These are phyloP conservation scores for Yamagishiella unicocca DNA, from an alignment of 139 green algal genomes.

Conservation along the genomic window DNA sequence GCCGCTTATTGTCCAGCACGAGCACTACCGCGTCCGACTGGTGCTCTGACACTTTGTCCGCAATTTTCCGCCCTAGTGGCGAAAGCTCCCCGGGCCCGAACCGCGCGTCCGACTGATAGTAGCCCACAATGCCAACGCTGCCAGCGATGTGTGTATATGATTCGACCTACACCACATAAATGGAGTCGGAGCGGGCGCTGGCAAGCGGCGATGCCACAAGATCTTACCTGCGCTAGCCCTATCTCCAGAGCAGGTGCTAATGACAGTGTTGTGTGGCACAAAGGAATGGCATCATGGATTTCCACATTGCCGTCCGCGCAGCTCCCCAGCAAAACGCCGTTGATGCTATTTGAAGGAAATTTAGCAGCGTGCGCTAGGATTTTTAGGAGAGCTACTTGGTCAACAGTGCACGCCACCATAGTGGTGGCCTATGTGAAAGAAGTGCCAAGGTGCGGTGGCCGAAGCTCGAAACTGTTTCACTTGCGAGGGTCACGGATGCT, in stretches of 20 bases:
- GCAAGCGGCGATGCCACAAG: no score
- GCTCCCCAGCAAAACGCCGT: slow-evolving; percentile 69
- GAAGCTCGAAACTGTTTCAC: not conserved
- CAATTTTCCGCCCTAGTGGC: slow-evolving; percentile 62
- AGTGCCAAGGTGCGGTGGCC: not conserved
- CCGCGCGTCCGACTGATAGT: slow-evolving; percentile 86
- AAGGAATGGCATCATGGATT: slow-evolving; percentile 70
- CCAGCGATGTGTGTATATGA: slow-evolving; percentile 45
- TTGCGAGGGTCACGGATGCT: no score
- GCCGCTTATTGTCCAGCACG: slow-evolving; percentile 63
- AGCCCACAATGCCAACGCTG: slow-evolving; percentile 71
- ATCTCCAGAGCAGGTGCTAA: slow-evolving; percentile 73
- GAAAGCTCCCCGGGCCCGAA: slow-evolving; percentile 70
- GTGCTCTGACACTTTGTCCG: slow-evolving; percentile 67
- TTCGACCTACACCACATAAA: slow-evolving; percentile 48
- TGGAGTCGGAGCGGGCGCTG: not conserved
- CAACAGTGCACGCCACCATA: not conserved
- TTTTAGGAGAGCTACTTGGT: slow-evolving; percentile 59
- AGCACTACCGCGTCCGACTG: slow-evolving; percentile 49
- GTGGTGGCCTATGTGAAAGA: not conserved
- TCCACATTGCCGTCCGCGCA: slow-evolving; percentile 32
- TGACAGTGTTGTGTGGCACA: slow-evolving; percentile 71
- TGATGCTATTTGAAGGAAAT: slow-evolving; percentile 63
- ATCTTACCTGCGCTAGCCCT: slow-evolving; percentile 67
- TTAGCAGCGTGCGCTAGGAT: slow-evolving; percentile 73